Evolutionary conservation across 345 rosid genomes (phyloP), one percentile per base, ranked within the genome.

Genomic region (Punica granatum): DNA sequence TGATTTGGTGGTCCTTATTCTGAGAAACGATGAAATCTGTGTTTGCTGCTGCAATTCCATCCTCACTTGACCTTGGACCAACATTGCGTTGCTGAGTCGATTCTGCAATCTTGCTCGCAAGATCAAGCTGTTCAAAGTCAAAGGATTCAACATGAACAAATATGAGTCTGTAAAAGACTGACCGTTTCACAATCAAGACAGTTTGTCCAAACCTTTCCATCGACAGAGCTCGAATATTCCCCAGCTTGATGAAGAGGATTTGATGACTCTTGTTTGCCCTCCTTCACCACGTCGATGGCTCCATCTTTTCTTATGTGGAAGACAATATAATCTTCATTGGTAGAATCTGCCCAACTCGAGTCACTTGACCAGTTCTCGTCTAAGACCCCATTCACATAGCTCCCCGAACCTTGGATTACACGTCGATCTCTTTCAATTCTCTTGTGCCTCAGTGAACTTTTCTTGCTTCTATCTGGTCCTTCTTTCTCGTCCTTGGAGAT

Each of bases 301-400:
- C 92, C 91, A 67, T 86, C 91, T 35, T 87, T 75, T 37, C 78
- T 76, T n/a, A 90, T 87, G 69, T 88, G 78, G 70, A 87, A 90
- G 34, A 83, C 91, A 43, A 87, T 80, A 63, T 76, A 86, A 10
- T 87, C 90, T 62, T 83, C 48, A 15, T 43, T 25, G 25, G 54
- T 6, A 21, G 7, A 48, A 9, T 48, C 21, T 18, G 19, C 25
- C 48, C 48, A 43, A 14, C 48, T 43, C 4, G 48, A n/a, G n/a
- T n/a, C n/a, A n/a, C n/a, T n/a, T n/a, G n/a, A n/a, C n/a, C n/a
- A 43, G 21, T 19, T 48, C 21, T 48, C 54, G 6, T 6, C 54
- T 21, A 48, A 23, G 5, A 48, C 54, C 23, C n/a, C 9, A 48
- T 9, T 48, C 54, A 19, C 21, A 9, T 7, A 19, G 54, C 54